Evolutionary conservation across 23 red algal species (phyloP).

Genomic region (Gracilaria vermiculophylla): DNA sequence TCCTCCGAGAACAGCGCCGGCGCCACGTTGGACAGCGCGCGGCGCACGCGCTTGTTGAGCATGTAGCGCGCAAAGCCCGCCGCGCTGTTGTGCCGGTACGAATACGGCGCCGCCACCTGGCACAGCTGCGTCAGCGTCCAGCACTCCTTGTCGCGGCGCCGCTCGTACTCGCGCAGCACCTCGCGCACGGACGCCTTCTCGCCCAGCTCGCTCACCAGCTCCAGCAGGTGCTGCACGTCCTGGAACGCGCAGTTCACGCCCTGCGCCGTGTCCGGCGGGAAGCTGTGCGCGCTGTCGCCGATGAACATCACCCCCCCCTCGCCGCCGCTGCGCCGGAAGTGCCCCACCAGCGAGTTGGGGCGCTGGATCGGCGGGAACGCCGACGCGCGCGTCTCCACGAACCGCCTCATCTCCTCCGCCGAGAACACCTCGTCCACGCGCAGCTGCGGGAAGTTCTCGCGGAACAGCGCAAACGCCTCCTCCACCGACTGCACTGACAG

Average conservation of each 20-base stretch:
- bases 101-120: neutral
- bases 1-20: neutral
- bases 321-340: neutral
- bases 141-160: neutral
- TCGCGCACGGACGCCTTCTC: too few species aligned
- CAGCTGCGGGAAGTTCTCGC: neutral
- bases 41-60: slow-evolving; percentile 1
- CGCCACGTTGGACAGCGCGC: neutral
- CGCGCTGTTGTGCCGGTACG: neutral
- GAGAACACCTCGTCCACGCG: neutral
- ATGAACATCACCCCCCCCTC: neutral
- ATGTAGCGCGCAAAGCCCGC: neutral
- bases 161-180: too few species aligned
- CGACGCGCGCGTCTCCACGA: neutral
- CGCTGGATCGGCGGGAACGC: neutral
- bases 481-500: neutral
- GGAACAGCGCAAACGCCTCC: neutral
- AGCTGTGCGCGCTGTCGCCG: neutral
- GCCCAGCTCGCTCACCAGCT: too few species aligned
- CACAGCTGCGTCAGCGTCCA: neutral
- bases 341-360: neutral
- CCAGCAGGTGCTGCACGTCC: neutral
- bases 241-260: neutral
- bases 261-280: slow-evolving; percentile 3
- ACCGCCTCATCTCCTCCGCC: neutral